phyloP scores from a whole-genome alignment of 768 basidiomycete genomes.

The Holtermannia corniformis region DNA sequence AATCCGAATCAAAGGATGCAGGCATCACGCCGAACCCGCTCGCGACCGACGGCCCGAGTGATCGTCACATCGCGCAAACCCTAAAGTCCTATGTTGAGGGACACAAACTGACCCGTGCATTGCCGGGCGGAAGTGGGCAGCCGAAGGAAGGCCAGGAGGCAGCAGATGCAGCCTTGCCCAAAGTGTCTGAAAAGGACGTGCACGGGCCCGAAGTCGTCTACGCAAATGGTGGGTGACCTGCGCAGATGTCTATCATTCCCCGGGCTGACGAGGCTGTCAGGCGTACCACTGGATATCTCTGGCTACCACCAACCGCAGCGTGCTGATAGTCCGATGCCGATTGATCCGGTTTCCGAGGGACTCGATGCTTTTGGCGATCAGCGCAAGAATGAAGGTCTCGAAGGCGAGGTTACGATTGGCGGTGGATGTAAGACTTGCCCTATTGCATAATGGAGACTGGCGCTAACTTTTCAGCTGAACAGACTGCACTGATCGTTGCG shows the following conservation, averaged over 20 bases:
- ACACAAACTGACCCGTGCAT: neutral
- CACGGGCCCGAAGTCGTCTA: constrained; percentile 56
- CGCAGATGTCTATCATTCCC: constrained; percentile 9
- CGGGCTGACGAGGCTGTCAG: too few relatives aligned
- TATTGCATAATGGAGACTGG: constrained; percentile 23
- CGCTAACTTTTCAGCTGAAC: constrained; percentile 17
- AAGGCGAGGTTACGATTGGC: constrained; percentile 3
- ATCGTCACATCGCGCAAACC: constrained; percentile 8
- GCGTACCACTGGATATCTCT: constrained; percentile 69
- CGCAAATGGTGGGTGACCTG: constrained; percentile 48
- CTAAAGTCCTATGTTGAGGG: constrained; percentile 9
- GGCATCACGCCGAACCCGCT: constrained; percentile 1
- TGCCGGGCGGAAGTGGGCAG: constrained; percentile 23
- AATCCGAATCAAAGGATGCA: constrained; percentile 3
- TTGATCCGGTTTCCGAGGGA: neutral
- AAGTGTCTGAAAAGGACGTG: constrained; percentile 44
- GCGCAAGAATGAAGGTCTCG: neutral
- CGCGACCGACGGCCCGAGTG: neutral
- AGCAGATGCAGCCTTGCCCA: constrained; percentile 51
- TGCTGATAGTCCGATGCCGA: neutral
- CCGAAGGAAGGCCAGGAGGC: constrained; percentile 21
- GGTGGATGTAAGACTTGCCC: neutral
- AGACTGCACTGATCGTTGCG: constrained; percentile 6
- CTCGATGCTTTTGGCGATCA: neutral
- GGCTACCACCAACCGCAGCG: constrained; percentile 50